Conservation (phyloP, 768 basidiomycete species). For the Suillus hirtellus region DNA sequence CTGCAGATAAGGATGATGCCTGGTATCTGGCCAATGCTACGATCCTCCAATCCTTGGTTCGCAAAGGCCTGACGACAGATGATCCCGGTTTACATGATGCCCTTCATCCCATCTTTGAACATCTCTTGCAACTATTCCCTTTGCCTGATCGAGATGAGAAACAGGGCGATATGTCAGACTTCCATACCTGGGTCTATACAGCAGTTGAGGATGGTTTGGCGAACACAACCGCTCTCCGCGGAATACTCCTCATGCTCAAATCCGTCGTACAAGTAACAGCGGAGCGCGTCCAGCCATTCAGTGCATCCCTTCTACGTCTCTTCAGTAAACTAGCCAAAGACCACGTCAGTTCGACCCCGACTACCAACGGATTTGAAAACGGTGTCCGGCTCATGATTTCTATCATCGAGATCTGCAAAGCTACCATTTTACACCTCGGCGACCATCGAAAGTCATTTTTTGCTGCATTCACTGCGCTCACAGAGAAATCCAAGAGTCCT, state of each 20-base stretch:
- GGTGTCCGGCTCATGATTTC: conserved; percentile 66
- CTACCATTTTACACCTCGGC: conserved; percentile 75
- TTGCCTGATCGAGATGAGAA: conserved; percentile 79
- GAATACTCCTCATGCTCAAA: conserved; percentile 84
- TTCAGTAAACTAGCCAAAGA: conserved; percentile 87
- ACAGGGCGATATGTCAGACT: conserved; percentile 65
- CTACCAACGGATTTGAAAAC: conserved; percentile 52
- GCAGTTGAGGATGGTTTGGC: conserved; percentile 80
- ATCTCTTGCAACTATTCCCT: conserved; percentile 74
- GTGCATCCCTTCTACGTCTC: conserved; percentile 74
- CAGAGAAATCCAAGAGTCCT: conserved; percentile 86
- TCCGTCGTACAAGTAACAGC: conserved; percentile 79
- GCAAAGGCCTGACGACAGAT: conserved; percentile 83
- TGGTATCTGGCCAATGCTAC: conserved; percentile 79
- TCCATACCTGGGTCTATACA: conserved; percentile 74
- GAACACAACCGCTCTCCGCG: conserved; percentile 68
- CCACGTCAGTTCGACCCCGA: conserved; percentile 62
- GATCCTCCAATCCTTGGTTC: conserved; percentile 78
- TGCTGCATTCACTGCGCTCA: conserved; percentile 72
- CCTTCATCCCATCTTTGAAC: conserved; percentile 80
- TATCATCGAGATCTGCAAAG: conserved; percentile 86
- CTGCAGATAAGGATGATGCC: conserved; percentile 75
- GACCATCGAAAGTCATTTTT: conserved; percentile 86
- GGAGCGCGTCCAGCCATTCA: conserved; percentile 82
- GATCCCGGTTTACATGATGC: conserved; percentile 80